phyloP scores from a whole-genome alignment of 2,329 filamentous ascomycete genomes.

The Chaetomiaceae sp. region DNA sequence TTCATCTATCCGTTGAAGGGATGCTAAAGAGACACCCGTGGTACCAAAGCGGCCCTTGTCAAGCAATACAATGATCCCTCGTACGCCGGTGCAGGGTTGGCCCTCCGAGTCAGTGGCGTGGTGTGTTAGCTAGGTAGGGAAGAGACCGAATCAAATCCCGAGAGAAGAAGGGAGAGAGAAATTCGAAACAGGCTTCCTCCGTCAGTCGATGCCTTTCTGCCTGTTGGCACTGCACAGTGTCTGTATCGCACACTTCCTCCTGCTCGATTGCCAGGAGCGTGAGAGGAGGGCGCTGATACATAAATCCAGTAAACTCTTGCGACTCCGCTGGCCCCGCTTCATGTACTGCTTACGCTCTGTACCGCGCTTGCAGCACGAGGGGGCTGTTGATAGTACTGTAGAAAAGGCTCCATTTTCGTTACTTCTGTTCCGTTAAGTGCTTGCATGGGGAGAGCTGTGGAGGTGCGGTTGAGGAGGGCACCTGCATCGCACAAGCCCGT shows the following conservation, averaged over 20 bases:
- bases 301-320: no score
- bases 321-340: no score
- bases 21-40: not conserved
- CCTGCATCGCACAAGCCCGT: conserved; percentile 12
- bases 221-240: not conserved
- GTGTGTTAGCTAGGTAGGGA: not conserved
- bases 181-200: conserved; percentile 4
- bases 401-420: conserved; percentile 10
- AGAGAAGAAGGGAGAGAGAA: not conserved
- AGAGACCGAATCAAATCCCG: not conserved
- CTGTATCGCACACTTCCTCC: not conserved
- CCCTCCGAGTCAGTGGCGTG: not conserved
- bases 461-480: conserved; percentile 10
- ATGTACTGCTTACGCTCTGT: not conserved
- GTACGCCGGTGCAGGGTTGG: conserved; percentile 5
- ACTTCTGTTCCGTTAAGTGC: conserved; percentile 20
- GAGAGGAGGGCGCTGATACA: no score
- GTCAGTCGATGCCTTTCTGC: not conserved
- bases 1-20: not conserved
- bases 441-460: conserved; percentile 21
- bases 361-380: not conserved
- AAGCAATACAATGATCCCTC: conserved; percentile 1
- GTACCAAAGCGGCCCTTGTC: not conserved
- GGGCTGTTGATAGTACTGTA: not conserved
- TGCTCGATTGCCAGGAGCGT: not conserved